Base-by-base conservation (phyloP, 2,329 filamentous ascomycete species). In the Hysterium pulicare region DNA sequence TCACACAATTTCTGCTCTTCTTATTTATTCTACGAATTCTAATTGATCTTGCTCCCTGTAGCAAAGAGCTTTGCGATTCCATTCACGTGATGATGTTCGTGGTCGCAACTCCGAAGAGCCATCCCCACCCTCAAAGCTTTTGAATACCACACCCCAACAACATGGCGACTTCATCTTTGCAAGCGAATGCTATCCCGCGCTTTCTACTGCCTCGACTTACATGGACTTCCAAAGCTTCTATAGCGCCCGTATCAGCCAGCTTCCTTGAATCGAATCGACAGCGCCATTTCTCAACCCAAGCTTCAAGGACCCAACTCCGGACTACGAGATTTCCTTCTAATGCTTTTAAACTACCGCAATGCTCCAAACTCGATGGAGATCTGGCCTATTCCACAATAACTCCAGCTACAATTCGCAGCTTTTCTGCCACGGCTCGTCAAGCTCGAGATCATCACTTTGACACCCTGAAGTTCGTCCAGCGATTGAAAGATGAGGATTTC, bases 391-490 rank as follows among this genome's bases (percentile, higher is more conserved):
- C n/a, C n/a, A n/a, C n/a, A n/a, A n/a, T n/a, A n/a, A n/a, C n/a
- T n/a, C n/a, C n/a, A n/a, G n/a, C n/a, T 32, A 32, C 48, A 10
- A 42, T 49, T 19, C 61, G 68, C 40, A 41, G 51, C 41, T 91
- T 96, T 64, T 86, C 90, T 65, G 78, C 82, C 26, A 85, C 87
- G 1, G 64, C 79, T 2, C 58, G 70, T 28, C 77, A 72, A 38
- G 64, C 67, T 40, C 81, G 86, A 51, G 90, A 96, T 59, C 93
- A 98, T 68, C 90, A 98, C 69, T 98, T 98, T 64, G 93, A 98
- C 69, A 98, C 93, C 1, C 79, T 98, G 48, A 96, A 95, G 71
- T 95, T 98, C 64, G 90, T 98, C 30, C 88, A 95, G 70, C 79
- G 88, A 40, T 75, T 98, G 31, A 84, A 91, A 66, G 81, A 81